Base-by-base conservation (phyloP, 768 basidiomycete species). In the Royoungia palumana region DNA sequence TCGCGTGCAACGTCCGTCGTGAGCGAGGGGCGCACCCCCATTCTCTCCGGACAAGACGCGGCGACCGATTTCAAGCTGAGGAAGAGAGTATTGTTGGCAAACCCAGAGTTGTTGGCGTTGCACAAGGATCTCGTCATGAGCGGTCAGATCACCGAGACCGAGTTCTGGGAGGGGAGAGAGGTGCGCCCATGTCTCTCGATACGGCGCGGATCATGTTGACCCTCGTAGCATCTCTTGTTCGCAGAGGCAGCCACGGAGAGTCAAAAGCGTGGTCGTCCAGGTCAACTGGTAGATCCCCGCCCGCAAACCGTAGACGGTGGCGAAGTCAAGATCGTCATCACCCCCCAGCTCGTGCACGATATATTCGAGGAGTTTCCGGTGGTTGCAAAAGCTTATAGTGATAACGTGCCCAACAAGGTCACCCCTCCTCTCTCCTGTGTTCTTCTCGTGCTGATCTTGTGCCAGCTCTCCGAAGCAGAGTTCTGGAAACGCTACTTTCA, bases 401-500 rank as follows among this genome's bases (percentile, higher is more conserved):
- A 95, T 62, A 94, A 94, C 57, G 94, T 98, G 1, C 94, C 95
- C 3, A 79, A 70, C 55, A 87, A 89, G 76, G 94, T 87, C 24
- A 72, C 53, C 64, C 50, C 12, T 19, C 25, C 13, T 22, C 22
- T 12, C 36, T 21, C 16, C 5, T 35, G 2, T 20, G 22, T 25
- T 8, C 13, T 3, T 17, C 40, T 9, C 2, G 16, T 42, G n/a
- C 22, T 63, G 43, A 63, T 21, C 6, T 13, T 13, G 17, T 14
- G 41, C 34, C 64, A 97, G 93, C 77, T 97, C 40, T 80, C 84
- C 20, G 92, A 97, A 69, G 85, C 83, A 49, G 85, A 89, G 60
- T 99, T 99, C 64, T 99, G 96, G 96, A 86, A 82, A 60, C 82
- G 96, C 41, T 99, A 97, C 72, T 96, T 99, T 66, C 88, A 91